A percentile compares a stretch with the other conserved stretches of the same genome.
phyloP scores from a whole-genome alignment of 805 yeast genomes.

The Ascoidea tarda region DNA sequence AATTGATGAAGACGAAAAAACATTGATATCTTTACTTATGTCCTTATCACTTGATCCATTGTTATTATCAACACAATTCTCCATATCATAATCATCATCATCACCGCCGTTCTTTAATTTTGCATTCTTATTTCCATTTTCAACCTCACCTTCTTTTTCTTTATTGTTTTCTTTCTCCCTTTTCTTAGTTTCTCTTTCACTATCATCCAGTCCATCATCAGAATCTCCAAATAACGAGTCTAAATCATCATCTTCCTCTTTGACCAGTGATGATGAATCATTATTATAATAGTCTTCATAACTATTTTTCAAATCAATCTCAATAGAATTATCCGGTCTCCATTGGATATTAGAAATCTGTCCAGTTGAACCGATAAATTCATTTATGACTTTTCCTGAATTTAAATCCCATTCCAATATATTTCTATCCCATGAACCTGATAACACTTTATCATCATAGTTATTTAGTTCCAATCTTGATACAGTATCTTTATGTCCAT shows the following conservation, averaged over 20 bases:
- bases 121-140: slow-evolving; percentile 11
- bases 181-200: slow-evolving; percentile 5
- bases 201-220: slow-evolving; percentile 23
- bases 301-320: slow-evolving; percentile 16
- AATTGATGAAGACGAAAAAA: slow-evolving; percentile 68
- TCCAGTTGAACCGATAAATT: slow-evolving; percentile 48
- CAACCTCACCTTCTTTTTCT: slow-evolving; percentile 1
- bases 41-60: slow-evolving; percentile 6
- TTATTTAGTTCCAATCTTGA: slow-evolving; percentile 54
- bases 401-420: slow-evolving; percentile 78
- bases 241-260: slow-evolving; percentile 27
- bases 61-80: not conserved
- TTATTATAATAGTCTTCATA: slow-evolving; percentile 19
- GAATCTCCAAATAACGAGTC: slow-evolving; percentile 49
- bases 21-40: slow-evolving; percentile 23
- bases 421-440: slow-evolving; percentile 86
- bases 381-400: slow-evolving; percentile 39
- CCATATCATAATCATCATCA: not conserved
- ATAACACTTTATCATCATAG: slow-evolving; percentile 47
- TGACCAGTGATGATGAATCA: slow-evolving; percentile 1
- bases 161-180: slow-evolving; percentile 4
- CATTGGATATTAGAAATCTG: slow-evolving; percentile 69
- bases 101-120: not conserved
- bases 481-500: slow-evolving; percentile 59
- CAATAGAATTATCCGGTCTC: slow-evolving; percentile 43